Percentiles rank a stretch among this genome's conserved stretches.
Conservation (phyloP, 2,329 filamentous ascomycete species). For the Acrocalymma vagum region DNA sequence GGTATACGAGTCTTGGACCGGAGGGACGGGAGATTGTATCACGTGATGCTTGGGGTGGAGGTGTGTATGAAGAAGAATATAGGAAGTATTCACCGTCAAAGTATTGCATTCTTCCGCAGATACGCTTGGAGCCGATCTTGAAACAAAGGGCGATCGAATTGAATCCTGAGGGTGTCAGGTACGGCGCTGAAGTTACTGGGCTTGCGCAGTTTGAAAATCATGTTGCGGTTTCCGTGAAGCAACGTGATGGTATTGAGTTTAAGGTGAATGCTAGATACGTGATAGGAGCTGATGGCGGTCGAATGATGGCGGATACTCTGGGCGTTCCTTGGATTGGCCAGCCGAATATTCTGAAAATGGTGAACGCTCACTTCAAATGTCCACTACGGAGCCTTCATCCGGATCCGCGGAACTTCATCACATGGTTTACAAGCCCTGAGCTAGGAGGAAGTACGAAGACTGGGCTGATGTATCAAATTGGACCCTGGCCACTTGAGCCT, state of each 20-base stretch:
- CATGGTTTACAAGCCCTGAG: constrained; percentile 46
- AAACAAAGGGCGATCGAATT: constrained; percentile 34
- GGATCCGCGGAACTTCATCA: constrained; percentile 41
- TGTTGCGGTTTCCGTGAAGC: constrained; percentile 26
- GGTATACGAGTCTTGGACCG: constrained; percentile 40
- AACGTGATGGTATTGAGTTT: too few species aligned
- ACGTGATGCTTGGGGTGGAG: constrained; percentile 41
- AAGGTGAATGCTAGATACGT: constrained; percentile 39
- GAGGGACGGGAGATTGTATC: constrained; percentile 35
- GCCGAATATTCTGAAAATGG: constrained; percentile 43
- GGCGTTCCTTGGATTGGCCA: constrained; percentile 41
- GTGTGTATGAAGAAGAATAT: constrained; percentile 29
- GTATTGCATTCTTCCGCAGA: constrained; percentile 44
- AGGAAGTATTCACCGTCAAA: constrained; percentile 28
- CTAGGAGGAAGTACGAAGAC: constrained; percentile 43
- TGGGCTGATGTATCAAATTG: constrained; percentile 46
- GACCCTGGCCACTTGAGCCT: constrained; percentile 37
- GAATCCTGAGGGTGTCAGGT: constrained; percentile 38
- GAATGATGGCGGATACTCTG: constrained; percentile 36
- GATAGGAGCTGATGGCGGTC: constrained; percentile 45
- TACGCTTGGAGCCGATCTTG: constrained; percentile 48
- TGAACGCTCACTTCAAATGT: constrained; percentile 41
- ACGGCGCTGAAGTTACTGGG: constrained; percentile 31
- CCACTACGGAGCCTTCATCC: constrained; percentile 33
- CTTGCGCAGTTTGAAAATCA: constrained; percentile 27